Conservation (phyloP, 2,329 filamentous ascomycete species). For the Trichoderma atrobrunneum region DNA sequence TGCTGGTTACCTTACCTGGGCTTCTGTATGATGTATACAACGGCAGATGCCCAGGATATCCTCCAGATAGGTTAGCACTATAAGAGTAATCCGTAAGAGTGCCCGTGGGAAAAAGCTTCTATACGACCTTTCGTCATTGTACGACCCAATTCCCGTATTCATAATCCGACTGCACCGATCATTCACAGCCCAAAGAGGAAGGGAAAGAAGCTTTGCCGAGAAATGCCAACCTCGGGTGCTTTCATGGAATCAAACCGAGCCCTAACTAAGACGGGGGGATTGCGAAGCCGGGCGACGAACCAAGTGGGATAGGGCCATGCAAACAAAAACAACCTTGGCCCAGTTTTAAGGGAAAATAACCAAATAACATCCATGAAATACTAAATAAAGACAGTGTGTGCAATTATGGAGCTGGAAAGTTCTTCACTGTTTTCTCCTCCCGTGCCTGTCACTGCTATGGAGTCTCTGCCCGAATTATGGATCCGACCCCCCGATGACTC, state of each 20-base stretch:
- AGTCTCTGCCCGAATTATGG: background rate
- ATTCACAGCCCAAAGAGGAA: background rate
- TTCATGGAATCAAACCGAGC: background rate
- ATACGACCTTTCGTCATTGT: background rate
- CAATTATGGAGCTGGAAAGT: conserved; percentile 1
- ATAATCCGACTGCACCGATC: background rate
- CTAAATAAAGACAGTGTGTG: background rate
- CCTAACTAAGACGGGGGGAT: background rate
- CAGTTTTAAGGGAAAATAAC: background rate
- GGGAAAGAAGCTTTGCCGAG: background rate
- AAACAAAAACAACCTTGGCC: background rate
- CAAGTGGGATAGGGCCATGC: background rate
- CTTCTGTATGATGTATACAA: background rate
- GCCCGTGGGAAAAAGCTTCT: background rate
- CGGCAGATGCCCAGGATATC: background rate
- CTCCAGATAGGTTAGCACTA: background rate
- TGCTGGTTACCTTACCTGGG: background rate
- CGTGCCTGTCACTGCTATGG: background rate
- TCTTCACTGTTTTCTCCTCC: background rate
- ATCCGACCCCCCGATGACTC: background rate
- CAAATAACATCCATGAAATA: too few species aligned
- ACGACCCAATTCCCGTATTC: background rate
- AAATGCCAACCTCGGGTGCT: background rate
- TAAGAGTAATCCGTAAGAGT: background rate
- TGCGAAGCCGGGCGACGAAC: background rate